Evolutionary conservation across 805 yeast species (phyloP), one percentile per base, ranked within the genome.

Genomic region (Sugiyamaella valdiviana): DNA sequence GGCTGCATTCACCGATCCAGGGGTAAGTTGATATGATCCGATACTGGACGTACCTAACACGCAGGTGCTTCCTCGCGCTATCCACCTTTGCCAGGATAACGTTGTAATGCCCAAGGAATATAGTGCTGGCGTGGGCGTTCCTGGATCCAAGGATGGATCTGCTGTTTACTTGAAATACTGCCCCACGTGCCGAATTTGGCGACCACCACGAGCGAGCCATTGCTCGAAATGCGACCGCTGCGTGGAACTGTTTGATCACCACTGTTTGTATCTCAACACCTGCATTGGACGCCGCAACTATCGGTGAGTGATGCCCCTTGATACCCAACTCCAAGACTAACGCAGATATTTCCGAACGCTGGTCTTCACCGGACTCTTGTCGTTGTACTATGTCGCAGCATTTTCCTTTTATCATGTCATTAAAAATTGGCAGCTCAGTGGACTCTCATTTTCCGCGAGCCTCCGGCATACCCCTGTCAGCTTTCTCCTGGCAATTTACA

Each of bases 211-310:
- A 46, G 67, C 89, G 0, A 77, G 83, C 48, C 95, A 86, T 63
- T 86, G 95, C 59, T 72, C 81, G 1, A 70, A 71, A 2, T 86
- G 95, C 65, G 78, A 78, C 52, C 70, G 71, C 6, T 87, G 95
- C 59, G 69, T 85, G 16, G 63, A 76, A 9, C 57, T 75, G 42
- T 83, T 78, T 57, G 96, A 87, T 57, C 91, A 83, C 61, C 90
- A 83, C 62, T 83, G 90, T 59, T 56, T 71, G 32, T 79, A 85
- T 78, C 60, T 86, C 44, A 82, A 83, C 58, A 85, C 80, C 56
- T 86, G 95, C 61, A 74, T 86, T 38, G 95, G 95, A 1, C 77
- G 78, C 51, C 65, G 85, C 48, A 86, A 85, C 58, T 85, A 85
- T 62, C 65, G 77, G 53, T 80, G 73, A 63, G 85, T 84, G 57